A percentile compares a stretch with the other conserved stretches of the same genome.
phyloP scores from a whole-genome alignment of 768 basidiomycete species.

The Russula brevipes region DNA sequence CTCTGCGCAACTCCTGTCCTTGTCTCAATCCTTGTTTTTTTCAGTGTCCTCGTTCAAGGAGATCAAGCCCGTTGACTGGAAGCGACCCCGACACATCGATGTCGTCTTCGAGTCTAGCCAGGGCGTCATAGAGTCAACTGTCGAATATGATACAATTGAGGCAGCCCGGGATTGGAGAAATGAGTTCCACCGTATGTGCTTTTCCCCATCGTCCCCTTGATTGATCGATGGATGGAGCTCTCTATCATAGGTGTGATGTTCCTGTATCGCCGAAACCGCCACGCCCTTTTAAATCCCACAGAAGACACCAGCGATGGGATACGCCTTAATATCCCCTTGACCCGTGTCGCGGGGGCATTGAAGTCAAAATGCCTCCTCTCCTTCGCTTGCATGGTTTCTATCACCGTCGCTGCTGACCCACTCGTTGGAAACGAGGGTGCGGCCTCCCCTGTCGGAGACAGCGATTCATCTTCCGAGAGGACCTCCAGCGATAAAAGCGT shows the following conservation, averaged over 20 bases:
- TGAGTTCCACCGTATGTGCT: constrained; percentile 41
- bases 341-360: constrained; percentile 33
- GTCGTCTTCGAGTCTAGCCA: constrained; percentile 34
- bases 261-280: constrained; percentile 42
- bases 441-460: not conserved
- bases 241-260: constrained; percentile 39
- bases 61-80: constrained; percentile 41
- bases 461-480: constrained; percentile 9
- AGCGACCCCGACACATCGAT: constrained; percentile 41
- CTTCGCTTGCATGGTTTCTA: constrained; percentile 25
- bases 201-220: not conserved
- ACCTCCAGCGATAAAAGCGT: not conserved
- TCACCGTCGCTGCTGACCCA: constrained; percentile 15
- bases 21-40: not conserved
- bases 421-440: constrained; percentile 2
- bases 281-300: constrained; percentile 31
- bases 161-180: constrained; percentile 46
- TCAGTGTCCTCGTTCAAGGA: constrained; percentile 47
- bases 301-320: constrained; percentile 37
- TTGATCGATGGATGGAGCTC: not conserved
- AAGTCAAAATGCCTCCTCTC: constrained; percentile 22
- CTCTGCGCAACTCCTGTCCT: not conserved
- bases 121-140: constrained; percentile 29
- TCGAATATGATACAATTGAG: constrained; percentile 57
- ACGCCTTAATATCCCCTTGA: constrained; percentile 44